phyloP scores from a whole-genome alignment of 352 stramenopile species.

The Phytopythium aichiense region DNA sequence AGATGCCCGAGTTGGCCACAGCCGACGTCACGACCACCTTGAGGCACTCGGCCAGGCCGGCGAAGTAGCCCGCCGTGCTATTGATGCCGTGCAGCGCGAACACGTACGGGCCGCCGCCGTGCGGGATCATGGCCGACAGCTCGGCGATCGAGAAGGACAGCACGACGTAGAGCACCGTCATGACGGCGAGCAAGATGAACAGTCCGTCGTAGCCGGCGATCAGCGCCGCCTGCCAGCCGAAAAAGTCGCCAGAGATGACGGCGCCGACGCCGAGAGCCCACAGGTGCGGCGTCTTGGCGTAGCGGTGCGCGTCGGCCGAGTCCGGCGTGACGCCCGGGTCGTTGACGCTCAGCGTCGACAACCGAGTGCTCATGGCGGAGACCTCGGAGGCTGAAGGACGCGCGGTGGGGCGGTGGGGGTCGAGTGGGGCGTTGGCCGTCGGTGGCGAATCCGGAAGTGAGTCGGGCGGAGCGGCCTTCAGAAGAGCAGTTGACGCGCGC shows the following conservation, averaged over 20 bases:
- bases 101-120: conserved; percentile 50
- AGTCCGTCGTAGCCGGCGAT: conserved; percentile 53
- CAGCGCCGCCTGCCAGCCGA: conserved; percentile 51
- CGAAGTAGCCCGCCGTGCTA: conserved; percentile 44
- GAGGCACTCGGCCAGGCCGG: conserved; percentile 47
- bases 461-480: neutral
- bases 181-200: conserved; percentile 44
- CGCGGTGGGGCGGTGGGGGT: neutral
- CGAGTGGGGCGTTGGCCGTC: neutral
- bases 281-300: conserved; percentile 51
- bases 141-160: conserved; percentile 65
- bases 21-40: conserved; percentile 54
- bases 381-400: neutral
- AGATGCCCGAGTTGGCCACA: conserved; percentile 52
- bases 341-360: conserved; percentile 23
- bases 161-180: conserved; percentile 58
- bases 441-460: conserved; percentile 19
- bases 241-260: conserved; percentile 60
- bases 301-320: conserved; percentile 21
- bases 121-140: conserved; percentile 43
- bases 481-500: neutral
- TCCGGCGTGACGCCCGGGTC: conserved; percentile 9
- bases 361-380: conserved; percentile 13
- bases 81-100: conserved; percentile 58
- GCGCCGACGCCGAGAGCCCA: conserved; percentile 57